Conservation (phyloP, 1,284 basidiomycete species). For the Boletus smithii region DNA sequence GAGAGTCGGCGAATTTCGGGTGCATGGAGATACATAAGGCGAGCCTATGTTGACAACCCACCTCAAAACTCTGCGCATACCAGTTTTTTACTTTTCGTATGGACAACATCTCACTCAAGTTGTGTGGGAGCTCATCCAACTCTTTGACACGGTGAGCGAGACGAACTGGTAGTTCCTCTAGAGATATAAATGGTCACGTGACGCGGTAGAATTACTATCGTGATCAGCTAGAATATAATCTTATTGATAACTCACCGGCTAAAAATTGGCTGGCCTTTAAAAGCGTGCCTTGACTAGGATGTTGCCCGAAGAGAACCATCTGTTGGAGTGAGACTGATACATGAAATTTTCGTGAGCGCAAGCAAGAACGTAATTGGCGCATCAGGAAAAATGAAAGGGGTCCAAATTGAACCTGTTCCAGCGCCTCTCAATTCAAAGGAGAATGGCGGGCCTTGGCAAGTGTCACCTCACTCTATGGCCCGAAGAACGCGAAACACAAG, state of each 20-base stretch:
- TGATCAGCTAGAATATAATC: no score
- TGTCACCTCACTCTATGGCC: neutral
- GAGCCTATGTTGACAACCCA: constrained; percentile 38
- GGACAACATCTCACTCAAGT: constrained; percentile 87
- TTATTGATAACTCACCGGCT: constrained; percentile 16
- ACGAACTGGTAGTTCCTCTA: constrained; percentile 77
- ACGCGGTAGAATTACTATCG: constrained; percentile 19
- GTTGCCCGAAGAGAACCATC: constrained; percentile 36
- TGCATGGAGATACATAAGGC: no score
- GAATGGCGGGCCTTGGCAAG: no score
- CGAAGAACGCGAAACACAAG: neutral
- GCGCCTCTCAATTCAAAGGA: neutral
- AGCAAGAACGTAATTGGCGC: neutral
- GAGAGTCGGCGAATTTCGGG: neutral
- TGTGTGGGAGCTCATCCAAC: constrained; percentile 91
- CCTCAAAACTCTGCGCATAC: constrained; percentile 99
- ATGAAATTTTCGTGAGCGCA: constrained; percentile 9
- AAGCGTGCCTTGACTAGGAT: constrained; percentile 34
- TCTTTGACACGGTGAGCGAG: constrained; percentile 96
- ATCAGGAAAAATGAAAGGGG: neutral
- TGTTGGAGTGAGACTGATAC: constrained; percentile 31
- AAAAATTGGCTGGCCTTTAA: constrained; percentile 33
- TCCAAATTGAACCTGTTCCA: neutral
- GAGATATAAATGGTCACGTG: constrained; percentile 45
- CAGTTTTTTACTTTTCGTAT: constrained; percentile 97